These are phyloP conservation scores for Flaveria sonorensis DNA, from an alignment of 129 eudicot genomes.

Conservation along the genomic window DNA sequence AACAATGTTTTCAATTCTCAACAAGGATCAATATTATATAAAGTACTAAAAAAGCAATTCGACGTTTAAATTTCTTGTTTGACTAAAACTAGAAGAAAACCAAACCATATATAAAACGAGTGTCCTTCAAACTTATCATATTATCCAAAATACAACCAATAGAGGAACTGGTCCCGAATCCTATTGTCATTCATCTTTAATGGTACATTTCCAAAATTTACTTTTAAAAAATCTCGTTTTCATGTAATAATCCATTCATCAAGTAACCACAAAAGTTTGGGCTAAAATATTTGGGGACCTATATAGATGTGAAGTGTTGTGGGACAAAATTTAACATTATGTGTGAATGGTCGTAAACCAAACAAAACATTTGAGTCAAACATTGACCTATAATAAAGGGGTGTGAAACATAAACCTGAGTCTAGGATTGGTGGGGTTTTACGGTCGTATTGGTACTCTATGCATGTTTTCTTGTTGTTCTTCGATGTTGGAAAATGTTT, in stretches of 20 bases:
- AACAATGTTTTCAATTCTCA: too few species aligned
- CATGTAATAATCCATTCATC: neutral
- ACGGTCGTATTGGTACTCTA: neutral
- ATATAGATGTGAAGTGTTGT: neutral
- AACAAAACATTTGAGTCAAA: neutral
- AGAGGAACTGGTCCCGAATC: neutral
- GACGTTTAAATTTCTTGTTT: neutral
- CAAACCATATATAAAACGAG: neutral
- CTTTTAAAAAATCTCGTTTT: neutral
- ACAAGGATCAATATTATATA: neutral
- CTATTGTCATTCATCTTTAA: neutral
- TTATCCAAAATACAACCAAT: neutral
- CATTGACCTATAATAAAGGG: conserved; percentile 13
- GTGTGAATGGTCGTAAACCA: neutral
- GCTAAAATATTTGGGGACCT: conserved; percentile 10
- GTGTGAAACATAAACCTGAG: conserved; percentile 15
- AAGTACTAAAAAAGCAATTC: neutral
- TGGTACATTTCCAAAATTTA: neutral
- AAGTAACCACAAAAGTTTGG: conserved; percentile 2
- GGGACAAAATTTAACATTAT: conserved; percentile 8
- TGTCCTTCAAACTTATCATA: neutral
- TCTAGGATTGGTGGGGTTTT: conserved; percentile 1
- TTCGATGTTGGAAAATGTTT: neutral
- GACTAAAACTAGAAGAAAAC: conserved; percentile 2
- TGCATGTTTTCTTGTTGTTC: neutral